Evolutionary conservation across 2,329 filamentous ascomycete species (phyloP), one percentile per base, ranked within the genome.

Genomic region (Microsporum canis): DNA sequence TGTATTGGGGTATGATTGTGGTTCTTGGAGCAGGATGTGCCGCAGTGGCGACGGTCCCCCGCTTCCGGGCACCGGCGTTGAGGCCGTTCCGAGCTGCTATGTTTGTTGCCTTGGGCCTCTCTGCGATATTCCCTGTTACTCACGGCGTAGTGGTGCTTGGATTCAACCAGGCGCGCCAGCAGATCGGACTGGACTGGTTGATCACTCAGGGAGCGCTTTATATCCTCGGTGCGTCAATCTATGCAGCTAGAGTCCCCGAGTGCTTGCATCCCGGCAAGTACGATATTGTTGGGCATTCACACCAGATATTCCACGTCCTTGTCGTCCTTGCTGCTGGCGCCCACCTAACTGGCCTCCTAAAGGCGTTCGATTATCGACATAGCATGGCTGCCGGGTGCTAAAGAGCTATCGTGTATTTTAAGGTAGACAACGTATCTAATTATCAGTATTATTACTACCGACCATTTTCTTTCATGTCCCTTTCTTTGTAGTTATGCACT

Each of bases 241-340:
- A 99, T 73, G 94, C 91, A 5, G 79, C 83, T 59, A 86, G 94
- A 41, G 85, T 92, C 74, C 94, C 94, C 0, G 94, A 99, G 76
- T 81, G 89, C 63, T 84, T 81, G 69, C 82, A 78, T 51, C 94
- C 92, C 0, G 89, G 90, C 0, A 78, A 73, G 5, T 96, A 92
- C 70, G 94, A 99, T 74, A 88, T 96, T 58, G 88, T 88, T 83
- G 92, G 94, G 41, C 91, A 86, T 71, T 96, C 90, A 23, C 94
- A 99, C 74, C 94, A 99, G 76, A 88, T 99, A 65, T 99, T 99
- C 73, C 94, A 99, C 76, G 78, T 95, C 43, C 81, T 94, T 65
- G 91, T 99, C 33, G 79, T 97, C 14, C 73, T 91, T 63, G 94
- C 94, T 0, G 92, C 90, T 0, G 81, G 83, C 1, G 83, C 87